Conservation (phyloP, 805 yeast species). For the Wickerhamiella azymoides region DNA sequence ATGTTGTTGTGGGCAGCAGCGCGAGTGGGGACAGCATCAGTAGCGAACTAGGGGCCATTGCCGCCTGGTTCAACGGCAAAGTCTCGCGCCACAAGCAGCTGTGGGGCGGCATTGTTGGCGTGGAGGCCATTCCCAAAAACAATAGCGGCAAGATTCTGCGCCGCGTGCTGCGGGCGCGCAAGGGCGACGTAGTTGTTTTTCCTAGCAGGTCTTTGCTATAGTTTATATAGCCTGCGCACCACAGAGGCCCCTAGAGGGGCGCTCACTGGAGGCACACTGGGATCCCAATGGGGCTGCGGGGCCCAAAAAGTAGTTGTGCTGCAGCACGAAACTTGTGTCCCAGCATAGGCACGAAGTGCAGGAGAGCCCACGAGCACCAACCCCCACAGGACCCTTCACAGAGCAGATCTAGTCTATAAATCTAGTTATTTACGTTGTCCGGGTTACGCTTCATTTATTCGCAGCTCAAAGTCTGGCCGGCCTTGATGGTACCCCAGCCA, state of each 20-base stretch:
- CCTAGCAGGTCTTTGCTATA: neutral
- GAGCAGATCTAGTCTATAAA: too few relatives aligned
- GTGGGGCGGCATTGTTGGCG: constrained; percentile 41
- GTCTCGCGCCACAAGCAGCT: constrained; percentile 25
- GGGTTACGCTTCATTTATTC: too few relatives aligned
- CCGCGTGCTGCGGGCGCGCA: constrained; percentile 59
- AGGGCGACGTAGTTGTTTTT: constrained; percentile 5
- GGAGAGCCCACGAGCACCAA: too few relatives aligned
- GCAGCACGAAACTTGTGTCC: too few relatives aligned
- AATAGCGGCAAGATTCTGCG: constrained; percentile 91
- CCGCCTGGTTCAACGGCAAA: constrained; percentile 22
- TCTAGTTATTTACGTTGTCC: too few relatives aligned
- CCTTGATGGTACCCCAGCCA: constrained; percentile 98
- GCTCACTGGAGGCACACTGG: too few relatives aligned
- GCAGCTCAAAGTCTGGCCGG: constrained; percentile 39
- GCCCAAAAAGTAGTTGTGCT: too few relatives aligned
- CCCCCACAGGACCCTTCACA: too few relatives aligned
- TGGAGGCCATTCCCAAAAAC: constrained; percentile 79
- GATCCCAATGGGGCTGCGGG: too few relatives aligned
- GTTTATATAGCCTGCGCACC: too few relatives aligned
- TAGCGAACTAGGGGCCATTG: constrained; percentile 14
- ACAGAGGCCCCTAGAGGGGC: too few relatives aligned
- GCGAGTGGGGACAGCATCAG: neutral
- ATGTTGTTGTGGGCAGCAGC: constrained; percentile 18
- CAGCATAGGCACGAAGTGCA: too few relatives aligned